phyloP scores from a whole-genome alignment of 257 asterid genomes.

The Rhazya stricta region DNA sequence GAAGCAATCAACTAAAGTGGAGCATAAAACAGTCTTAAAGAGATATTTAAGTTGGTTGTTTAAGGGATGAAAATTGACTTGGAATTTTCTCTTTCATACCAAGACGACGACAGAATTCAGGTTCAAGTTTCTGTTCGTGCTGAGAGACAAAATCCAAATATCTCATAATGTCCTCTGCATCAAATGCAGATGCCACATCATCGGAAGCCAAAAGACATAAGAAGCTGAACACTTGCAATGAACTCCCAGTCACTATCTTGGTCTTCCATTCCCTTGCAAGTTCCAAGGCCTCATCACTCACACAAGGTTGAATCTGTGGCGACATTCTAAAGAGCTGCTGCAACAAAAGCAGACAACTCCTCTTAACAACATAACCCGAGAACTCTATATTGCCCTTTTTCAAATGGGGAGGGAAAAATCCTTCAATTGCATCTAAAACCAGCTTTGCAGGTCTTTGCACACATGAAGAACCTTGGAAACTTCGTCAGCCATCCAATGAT shows the following conservation, averaged over 20 bases:
- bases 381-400: conserved; percentile 22
- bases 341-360: conserved; percentile 39
- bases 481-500: conserved; percentile 33
- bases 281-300: conserved; percentile 32
- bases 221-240: conserved; percentile 36
- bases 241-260: conserved; percentile 23
- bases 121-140: conserved; percentile 21
- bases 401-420: conserved; percentile 30
- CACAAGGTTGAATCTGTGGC: conserved; percentile 20
- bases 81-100: conserved; percentile 21
- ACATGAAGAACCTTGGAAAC: conserved; percentile 37
- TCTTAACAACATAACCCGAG: conserved; percentile 21
- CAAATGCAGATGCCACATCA: conserved; percentile 32
- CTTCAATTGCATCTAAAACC: conserved; percentile 52
- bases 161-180: conserved; percentile 23
- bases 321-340: conserved; percentile 36
- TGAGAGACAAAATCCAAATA: conserved; percentile 27
- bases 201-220: conserved; percentile 42
- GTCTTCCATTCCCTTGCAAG: conserved; percentile 47
- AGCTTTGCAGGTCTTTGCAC: conserved; percentile 47
- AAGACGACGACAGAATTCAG: conserved; percentile 22
- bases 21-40: not conserved
- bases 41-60: not conserved
- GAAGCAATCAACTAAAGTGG: not conserved
- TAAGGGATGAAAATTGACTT: conserved; percentile 10